Evolutionary conservation across 129 eudicot species (phyloP), one percentile per base, ranked within the genome.

Genomic region (Apium graveolens): DNA sequence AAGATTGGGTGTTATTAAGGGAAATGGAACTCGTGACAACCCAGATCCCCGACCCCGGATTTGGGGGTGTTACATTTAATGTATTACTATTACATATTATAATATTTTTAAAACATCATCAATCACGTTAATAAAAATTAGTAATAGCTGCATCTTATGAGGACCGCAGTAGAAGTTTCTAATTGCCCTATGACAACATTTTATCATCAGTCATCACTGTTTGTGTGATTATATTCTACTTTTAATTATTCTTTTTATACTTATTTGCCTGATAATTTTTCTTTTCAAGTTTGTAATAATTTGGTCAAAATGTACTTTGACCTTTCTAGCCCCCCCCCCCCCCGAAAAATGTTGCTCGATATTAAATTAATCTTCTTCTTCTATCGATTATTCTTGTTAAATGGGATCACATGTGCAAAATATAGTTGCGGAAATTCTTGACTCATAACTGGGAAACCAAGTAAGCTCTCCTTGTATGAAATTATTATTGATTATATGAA

Each of bases 401-500:
- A 24, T 24, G 31, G 72, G 45, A 60, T 27, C 81, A 37, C 84
- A 95, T 97, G 97, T 86, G 80, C 99, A 92, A 75, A 92, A 92
- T 86, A 88, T 95, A 81, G 99, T 92, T 80, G 99, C 99, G 24
- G 99, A 95, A 85, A 90, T 95, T 68, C 89, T 90, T 37, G 97
- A 95, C 85, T 95, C 99, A 31, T 90, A 88, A 82, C 78, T 95
- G 79, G 99, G 99, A 57, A 95, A 95, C 85, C 99, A 95, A 85
- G 99, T 95, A 88, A 86, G 27, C 60, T 11, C 68, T 35, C 76
- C 74, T 65, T 53, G 7, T 76, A 41, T 18, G 10, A 11, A 38
- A 73, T 27, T 44, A 5, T 34, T 3, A 69, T 8, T 73, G 24
- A 66, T 21, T 57, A 63, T n/a, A n/a, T 65, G 18, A 0, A 72